phyloP scores from a whole-genome alignment of 2,329 filamentous ascomycete genomes.

The Rhexocercosporidium sp. region DNA sequence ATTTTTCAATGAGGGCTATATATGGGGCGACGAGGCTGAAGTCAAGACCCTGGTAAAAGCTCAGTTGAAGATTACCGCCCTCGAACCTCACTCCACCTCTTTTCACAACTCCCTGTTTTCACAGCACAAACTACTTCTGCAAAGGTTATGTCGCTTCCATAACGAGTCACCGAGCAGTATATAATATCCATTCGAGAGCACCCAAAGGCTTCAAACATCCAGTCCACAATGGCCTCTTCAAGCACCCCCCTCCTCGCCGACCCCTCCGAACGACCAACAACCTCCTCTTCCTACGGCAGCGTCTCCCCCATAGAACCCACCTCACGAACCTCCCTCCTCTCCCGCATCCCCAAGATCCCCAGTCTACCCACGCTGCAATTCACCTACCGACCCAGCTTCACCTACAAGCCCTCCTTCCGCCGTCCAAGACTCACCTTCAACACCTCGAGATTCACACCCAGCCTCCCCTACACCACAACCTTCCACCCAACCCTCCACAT shows the following conservation, averaged over 20 bases:
- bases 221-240: slow-evolving; percentile 25
- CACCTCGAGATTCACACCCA: slow-evolving; percentile 24
- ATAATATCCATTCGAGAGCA: neutral
- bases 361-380: neutral
- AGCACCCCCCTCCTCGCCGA: slow-evolving; percentile 27
- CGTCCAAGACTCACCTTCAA: slow-evolving; percentile 18
- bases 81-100: neutral
- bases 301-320: slow-evolving; percentile 20
- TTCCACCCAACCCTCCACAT: slow-evolving; percentile 25
- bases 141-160: neutral
- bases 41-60: neutral
- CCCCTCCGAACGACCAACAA: slow-evolving; percentile 11
- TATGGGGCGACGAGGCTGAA: neutral
- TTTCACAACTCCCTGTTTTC: neutral
- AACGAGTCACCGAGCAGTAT: neutral
- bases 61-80: neutral
- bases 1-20: neutral
- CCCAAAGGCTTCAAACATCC: neutral
- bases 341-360: neutral
- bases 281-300: slow-evolving; percentile 14
- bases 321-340: neutral
- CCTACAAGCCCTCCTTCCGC: neutral
- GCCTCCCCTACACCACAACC: slow-evolving; percentile 28
- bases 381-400: neutral
- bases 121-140: neutral